Evolutionary conservation across 129 eudicot species (phyloP).

Genomic region (Kitagawia praeruptora): DNA sequence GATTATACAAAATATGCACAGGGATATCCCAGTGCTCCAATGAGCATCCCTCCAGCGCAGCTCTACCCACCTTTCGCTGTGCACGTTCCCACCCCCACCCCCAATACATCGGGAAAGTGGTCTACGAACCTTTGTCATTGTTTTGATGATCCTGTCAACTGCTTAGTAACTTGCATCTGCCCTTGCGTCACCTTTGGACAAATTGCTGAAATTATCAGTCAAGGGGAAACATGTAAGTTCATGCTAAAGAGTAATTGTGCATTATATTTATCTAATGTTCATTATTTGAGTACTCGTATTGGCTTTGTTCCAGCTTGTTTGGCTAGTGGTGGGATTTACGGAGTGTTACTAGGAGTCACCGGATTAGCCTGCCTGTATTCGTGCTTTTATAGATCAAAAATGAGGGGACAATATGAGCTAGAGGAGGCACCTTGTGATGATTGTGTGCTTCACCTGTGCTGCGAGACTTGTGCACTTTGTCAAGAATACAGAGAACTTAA

Average conservation of each 20-base stretch:
- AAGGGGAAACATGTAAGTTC: slow-evolving; percentile 4
- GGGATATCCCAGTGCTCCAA: slow-evolving; percentile 7
- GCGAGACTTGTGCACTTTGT: slow-evolving; percentile 35
- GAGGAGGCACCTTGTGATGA: slow-evolving; percentile 8
- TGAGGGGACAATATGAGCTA: slow-evolving; percentile 8
- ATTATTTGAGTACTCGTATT: neutral
- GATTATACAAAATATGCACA: slow-evolving; percentile 3
- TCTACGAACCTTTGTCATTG: slow-evolving; percentile 6
- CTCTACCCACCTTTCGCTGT: neutral
- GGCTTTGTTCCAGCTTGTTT: neutral
- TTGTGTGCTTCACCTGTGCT: slow-evolving; percentile 25
- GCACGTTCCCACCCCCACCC: neutral
- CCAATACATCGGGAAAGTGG: neutral
- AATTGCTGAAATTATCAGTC: neutral
- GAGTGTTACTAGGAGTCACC: slow-evolving; percentile 4
- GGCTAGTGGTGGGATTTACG: slow-evolving; percentile 5
- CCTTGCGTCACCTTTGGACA: slow-evolving; percentile 14
- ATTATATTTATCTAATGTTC: neutral
- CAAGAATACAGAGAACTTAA: slow-evolving; percentile 34
- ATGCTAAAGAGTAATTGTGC: neutral
- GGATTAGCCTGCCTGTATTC: slow-evolving; percentile 9
- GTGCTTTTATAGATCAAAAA: slow-evolving; percentile 4
- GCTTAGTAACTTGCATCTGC: slow-evolving; percentile 3
- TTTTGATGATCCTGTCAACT: slow-evolving; percentile 7
- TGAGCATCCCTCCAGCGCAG: neutral